phyloP scores from a whole-genome alignment of 2,329 filamentous ascomycete genomes.

The Elsinoe australis region DNA sequence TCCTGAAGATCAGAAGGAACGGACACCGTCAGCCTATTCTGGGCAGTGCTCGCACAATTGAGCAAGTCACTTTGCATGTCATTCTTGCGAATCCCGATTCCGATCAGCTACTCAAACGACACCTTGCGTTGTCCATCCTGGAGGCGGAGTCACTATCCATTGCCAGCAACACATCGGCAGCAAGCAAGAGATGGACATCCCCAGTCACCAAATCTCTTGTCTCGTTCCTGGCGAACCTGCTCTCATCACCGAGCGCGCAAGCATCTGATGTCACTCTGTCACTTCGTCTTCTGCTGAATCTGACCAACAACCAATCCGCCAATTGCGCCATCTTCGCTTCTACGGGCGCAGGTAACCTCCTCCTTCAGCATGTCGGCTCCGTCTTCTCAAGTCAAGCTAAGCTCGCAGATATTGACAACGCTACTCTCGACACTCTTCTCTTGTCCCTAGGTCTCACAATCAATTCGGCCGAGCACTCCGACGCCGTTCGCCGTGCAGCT shows the following conservation, averaged over 20 bases:
- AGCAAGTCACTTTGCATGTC: conserved; percentile 36
- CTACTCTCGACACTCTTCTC: conserved; percentile 63
- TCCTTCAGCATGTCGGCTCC: conserved; percentile 26
- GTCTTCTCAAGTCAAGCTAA: conserved; percentile 27
- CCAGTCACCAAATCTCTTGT: conserved; percentile 40
- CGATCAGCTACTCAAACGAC: conserved; percentile 19
- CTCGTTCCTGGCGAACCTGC: conserved; percentile 25
- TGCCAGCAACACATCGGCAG: conserved; percentile 7
- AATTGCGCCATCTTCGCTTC: conserved; percentile 62
- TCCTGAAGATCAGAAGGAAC: conserved; percentile 10
- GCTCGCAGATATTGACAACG: conserved; percentile 33
- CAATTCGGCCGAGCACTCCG: conserved; percentile 75
- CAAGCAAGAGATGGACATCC: conserved; percentile 39
- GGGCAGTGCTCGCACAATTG: background rate
- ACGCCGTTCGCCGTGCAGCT: conserved; percentile 29
- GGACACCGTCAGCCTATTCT: conserved; percentile 9
- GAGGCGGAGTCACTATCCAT: conserved; percentile 19
- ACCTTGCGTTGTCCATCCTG: conserved; percentile 14
- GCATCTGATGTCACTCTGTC: conserved; percentile 34
- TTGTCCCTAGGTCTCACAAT: conserved; percentile 76
- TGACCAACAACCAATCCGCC: conserved; percentile 70
- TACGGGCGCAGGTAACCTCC: conserved; percentile 41
- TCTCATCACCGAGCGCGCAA: conserved; percentile 16
- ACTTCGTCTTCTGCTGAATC: conserved; percentile 69
- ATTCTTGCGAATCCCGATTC: conserved; percentile 35